These are phyloP conservation scores for Cladosporium sp. DNA, from an alignment of 2,329 filamentous ascomycete genomes.

Conservation along the genomic window DNA sequence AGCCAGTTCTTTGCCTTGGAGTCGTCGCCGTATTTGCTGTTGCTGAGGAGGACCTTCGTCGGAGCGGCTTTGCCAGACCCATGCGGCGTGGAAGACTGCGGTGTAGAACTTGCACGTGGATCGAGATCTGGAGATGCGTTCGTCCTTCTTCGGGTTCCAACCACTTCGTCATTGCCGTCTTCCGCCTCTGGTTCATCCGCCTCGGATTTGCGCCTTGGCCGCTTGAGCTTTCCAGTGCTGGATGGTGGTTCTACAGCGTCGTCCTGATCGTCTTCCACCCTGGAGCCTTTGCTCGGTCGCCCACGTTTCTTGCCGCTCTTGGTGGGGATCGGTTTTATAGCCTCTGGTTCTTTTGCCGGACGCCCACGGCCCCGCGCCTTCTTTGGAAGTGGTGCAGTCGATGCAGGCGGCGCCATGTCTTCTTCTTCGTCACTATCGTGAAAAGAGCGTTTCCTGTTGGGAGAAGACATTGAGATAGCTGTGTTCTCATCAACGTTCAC, in stretches of 20 bases:
- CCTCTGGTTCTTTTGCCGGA: background rate
- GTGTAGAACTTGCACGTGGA: background rate
- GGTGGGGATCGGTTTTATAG: background rate
- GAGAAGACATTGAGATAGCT: background rate
- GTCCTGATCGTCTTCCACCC: background rate
- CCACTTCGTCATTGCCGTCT: background rate
- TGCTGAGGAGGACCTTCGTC: slow-evolving; percentile 31
- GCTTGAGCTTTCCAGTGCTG: slow-evolving; percentile 11
- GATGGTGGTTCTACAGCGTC: background rate
- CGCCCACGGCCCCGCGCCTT: slow-evolving; percentile 1
- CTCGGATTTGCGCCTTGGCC: background rate
- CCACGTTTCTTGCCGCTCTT: background rate
- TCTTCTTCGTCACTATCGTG: background rate
- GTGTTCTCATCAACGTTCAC: background rate
- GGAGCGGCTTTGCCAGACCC: slow-evolving; percentile 13
- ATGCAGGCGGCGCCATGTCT: background rate
- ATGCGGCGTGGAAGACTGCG: slow-evolving; percentile 12
- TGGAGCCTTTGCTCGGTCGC: background rate
- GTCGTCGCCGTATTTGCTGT: slow-evolving; percentile 23
- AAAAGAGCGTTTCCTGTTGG: background rate
- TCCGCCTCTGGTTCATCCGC: background rate
- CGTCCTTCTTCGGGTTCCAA: background rate
- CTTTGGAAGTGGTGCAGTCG: background rate
- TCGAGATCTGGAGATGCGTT: background rate
- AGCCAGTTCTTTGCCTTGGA: slow-evolving; percentile 38